Evolutionary conservation across 768 basidiomycete species (phyloP), one percentile per base, ranked within the genome.

Genomic region (Leccinum truebloodii): DNA sequence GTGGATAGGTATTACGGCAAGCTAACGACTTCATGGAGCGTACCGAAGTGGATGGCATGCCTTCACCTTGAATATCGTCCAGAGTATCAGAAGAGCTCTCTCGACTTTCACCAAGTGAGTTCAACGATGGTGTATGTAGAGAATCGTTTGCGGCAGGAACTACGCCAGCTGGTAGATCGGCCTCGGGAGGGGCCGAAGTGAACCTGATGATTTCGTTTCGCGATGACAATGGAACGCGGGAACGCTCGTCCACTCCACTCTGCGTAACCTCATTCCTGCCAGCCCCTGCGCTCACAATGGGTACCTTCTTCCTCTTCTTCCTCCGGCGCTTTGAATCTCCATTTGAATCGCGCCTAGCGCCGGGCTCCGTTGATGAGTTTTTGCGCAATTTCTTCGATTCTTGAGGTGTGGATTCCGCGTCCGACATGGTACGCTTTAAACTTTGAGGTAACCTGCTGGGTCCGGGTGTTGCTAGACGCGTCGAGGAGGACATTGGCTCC

Each of bases 121-220:
- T 61, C 12, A 57, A 28, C 24, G 67, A 59, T 18, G 52, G 20
- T 4, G 39, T 24, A 34, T 54, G 63, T 7, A 52, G 16, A 13
- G 30, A 32, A 12, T 20, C 12, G 1, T 57, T 28, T 3, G 60
- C 8, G 18, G 46, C 13, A 34, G 50, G 30, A 12, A 44, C 16
- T 16, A 26, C 2, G 34, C 52, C 56, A 28, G 61, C 10, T 22
- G 55, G 53, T 24, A 46, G 39, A 57, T 57, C 61, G 46, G 58
- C 30, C 28, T 63, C 67, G 55, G 62, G 64, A 62, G 58, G 54
- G 50, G 49, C 41, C 41, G 68, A 70, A n/a, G 64, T 49, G 54
- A 72, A 72, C 51, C 72, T 62, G 54, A 67, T 67, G 56, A 75
- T 60, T 41, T 67, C 58, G 65, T 72, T 75, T 30, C 67, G 66